phyloP scores from a whole-genome alignment of 768 basidiomycete species.

The Grammothele lineata region DNA sequence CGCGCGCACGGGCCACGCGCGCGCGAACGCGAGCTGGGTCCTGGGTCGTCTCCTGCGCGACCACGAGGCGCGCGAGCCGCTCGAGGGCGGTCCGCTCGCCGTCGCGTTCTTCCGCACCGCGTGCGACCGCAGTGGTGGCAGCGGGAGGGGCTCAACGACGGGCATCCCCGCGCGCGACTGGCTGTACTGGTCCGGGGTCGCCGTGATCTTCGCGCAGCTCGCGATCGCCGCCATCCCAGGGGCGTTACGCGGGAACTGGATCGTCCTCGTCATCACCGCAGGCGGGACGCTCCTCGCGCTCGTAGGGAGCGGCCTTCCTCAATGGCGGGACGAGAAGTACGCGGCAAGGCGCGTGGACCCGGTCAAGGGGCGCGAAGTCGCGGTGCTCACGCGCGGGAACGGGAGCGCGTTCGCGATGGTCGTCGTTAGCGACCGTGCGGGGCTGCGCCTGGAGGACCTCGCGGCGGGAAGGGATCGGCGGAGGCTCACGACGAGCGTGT shows the following conservation, averaged over 20 bases:
- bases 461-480: conserved; percentile 21
- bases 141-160: too few relatives aligned
- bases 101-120: conserved; percentile 20
- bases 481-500: conserved; percentile 5
- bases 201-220: conserved; percentile 25
- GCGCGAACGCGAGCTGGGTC: conserved; percentile 26
- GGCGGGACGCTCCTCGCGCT: conserved; percentile 26
- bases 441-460: conserved; percentile 28
- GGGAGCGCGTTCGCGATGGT: conserved; percentile 27
- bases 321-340: conserved; percentile 31
- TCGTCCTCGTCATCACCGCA: conserved; percentile 26
- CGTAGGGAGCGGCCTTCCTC: conserved; percentile 23
- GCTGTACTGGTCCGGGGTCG: conserved; percentile 23
- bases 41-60: conserved; percentile 28
- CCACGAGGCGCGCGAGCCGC: conserved; percentile 13
- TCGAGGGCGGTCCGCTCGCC: conserved; percentile 17
- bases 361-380: conserved; percentile 18
- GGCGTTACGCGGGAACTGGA: conserved; percentile 24
- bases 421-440: conserved; percentile 24
- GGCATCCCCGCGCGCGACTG: conserved; percentile 26
- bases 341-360: conserved; percentile 15
- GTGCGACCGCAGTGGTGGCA: not conserved
- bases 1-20: conserved; percentile 22
- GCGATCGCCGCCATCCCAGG: conserved; percentile 27
- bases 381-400: conserved; percentile 28